Evolutionary conservation across 1,139 yeast species (phyloP).

Genomic region (Blastobotrys proliferans): DNA sequence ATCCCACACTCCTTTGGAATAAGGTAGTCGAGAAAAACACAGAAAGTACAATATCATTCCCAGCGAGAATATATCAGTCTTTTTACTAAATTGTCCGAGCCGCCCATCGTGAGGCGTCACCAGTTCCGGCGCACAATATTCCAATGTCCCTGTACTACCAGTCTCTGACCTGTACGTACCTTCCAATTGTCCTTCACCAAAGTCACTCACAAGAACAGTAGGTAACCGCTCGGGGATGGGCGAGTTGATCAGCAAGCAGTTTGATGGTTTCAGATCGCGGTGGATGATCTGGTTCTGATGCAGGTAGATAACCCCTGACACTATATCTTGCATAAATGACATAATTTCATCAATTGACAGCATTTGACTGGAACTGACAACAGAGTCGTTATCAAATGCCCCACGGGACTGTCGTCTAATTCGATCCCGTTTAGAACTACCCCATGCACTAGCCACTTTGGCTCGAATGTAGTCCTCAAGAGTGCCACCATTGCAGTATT

Average conservation of each 20-base stretch:
- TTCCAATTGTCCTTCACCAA: slow-evolving; percentile 82
- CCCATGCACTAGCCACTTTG: not conserved
- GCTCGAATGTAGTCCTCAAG: slow-evolving; percentile 54
- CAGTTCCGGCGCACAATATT: slow-evolving; percentile 82
- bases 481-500: slow-evolving; percentile 85
- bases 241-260: slow-evolving; percentile 55
- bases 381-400: no score
- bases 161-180: slow-evolving; percentile 54
- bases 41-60: slow-evolving; percentile 77
- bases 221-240: slow-evolving; percentile 43
- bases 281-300: slow-evolving; percentile 76
- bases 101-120: slow-evolving; percentile 37
- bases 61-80: slow-evolving; percentile 74
- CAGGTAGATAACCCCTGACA: slow-evolving; percentile 64
- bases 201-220: slow-evolving; percentile 72
- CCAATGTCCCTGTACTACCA: slow-evolving; percentile 84
- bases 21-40: slow-evolving; percentile 70
- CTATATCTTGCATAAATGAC: slow-evolving; percentile 62
- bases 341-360: slow-evolving; percentile 49
- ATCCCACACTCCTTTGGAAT: slow-evolving; percentile 35
- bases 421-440: slow-evolving; percentile 6
- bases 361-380: slow-evolving; percentile 25
- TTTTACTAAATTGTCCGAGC: slow-evolving; percentile 55
- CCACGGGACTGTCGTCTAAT: not conserved
- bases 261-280: slow-evolving; percentile 84